Evolutionary conservation across 768 basidiomycete species (phyloP), one percentile per base, ranked within the genome.

Genomic region (Pisolithus sp.): DNA sequence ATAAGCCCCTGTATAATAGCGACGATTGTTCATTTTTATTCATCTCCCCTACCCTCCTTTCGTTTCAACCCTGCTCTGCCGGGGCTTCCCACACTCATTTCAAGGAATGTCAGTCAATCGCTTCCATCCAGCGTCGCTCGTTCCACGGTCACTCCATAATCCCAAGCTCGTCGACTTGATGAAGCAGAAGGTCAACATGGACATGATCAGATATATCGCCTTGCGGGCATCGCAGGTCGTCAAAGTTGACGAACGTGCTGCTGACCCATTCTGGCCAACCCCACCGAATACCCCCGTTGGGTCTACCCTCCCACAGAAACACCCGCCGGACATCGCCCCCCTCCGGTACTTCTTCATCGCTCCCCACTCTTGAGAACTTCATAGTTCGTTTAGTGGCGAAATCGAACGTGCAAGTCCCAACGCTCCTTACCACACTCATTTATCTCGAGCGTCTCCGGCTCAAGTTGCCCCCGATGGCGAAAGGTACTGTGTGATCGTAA

Each of bases 391-490:
- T 98, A 49, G 83, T 93, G 56, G 75, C 82, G 55, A 77, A 78
- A 64, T 89, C 89, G 39, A 89, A 92, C 62, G 93, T 97, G 45
- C 91, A 92, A 67, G 89, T 91, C 6, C 77, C 91, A 24, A 97
- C 93, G 20, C 77, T 99, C 49, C 82, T 96, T 48, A 82, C 89
- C 31, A 96, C 93, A 30, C 77, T 97, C 64, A 76, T 95, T 57
- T 97, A 94, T 72, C 84, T 99, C 57, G 87, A 94, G 57, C 82
- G 95, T 34, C 77, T 99, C 48, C 82, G 84, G 45, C 65, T 75
- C 31, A 93, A 86, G 71, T 72, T 98, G 42, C 90, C 93, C 4
- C 71, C 78, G 26, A 80, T 89, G 70, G 87, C 91, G 20, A 91
- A 88, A 76, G 93, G 93, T 90, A 34, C 34, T 15, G 52, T 60